Conservation (phyloP, 805 yeast species). For the Starmera dryadoides region DNA sequence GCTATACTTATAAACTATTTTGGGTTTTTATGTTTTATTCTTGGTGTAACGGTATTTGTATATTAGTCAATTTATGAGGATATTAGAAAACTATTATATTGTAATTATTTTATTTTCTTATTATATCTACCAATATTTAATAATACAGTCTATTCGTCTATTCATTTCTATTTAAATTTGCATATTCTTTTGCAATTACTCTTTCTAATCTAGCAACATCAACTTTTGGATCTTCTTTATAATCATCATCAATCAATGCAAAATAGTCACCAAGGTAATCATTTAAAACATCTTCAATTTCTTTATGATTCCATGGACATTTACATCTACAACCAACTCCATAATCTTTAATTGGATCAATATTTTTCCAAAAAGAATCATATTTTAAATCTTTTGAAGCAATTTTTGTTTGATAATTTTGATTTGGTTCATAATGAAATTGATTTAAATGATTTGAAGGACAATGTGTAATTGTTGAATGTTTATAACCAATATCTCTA, state of each 20-base stretch:
- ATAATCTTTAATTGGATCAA: slow-evolving; percentile 27
- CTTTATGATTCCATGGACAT: slow-evolving; percentile 53
- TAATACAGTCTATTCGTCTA: too few species aligned
- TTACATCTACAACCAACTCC: slow-evolving; percentile 85
- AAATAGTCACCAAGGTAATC: slow-evolving; percentile 50
- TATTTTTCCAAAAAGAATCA: slow-evolving; percentile 17
- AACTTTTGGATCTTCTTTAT: slow-evolving; percentile 10
- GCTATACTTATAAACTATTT: too few species aligned
- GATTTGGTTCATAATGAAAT: slow-evolving; percentile 31
- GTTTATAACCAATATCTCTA: slow-evolving; percentile 86
- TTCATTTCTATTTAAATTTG: background rate
- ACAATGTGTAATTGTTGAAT: slow-evolving; percentile 77
- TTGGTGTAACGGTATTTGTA: background rate
- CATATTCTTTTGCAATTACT: slow-evolving; percentile 11
- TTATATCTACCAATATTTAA: too few species aligned
- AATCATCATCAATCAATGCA: slow-evolving; percentile 27
- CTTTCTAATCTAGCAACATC: slow-evolving; percentile 23
- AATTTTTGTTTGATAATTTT: background rate
- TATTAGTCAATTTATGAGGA: background rate
- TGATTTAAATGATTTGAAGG: slow-evolving; percentile 60
- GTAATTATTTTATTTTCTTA: too few species aligned
- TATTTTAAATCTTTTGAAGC: slow-evolving; percentile 10
- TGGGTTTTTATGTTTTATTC: background rate
- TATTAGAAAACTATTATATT: background rate
- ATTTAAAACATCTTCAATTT: slow-evolving; percentile 48